These are phyloP conservation scores for Protomyces pachydermus DNA, from an alignment of 1,139 yeast species.

Conservation along the genomic window DNA sequence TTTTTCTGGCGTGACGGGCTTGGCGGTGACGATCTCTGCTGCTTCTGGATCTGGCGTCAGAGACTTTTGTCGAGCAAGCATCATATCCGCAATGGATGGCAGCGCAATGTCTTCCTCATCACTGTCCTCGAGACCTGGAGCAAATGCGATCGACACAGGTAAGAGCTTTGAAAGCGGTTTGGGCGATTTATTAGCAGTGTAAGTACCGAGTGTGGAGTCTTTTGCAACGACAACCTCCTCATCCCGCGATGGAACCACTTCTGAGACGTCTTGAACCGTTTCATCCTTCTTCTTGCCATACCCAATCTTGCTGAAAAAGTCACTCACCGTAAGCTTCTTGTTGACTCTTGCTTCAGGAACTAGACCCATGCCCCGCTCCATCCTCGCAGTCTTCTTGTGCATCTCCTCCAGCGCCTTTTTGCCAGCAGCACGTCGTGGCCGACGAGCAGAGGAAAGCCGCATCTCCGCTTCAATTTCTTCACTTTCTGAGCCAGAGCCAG, in stretches of 20 bases:
- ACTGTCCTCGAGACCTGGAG: slow-evolving; percentile 11
- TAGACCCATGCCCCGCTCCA: slow-evolving; percentile 36
- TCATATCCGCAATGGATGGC: not conserved
- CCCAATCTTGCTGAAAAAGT: slow-evolving; percentile 33
- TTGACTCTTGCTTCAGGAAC: slow-evolving; percentile 36
- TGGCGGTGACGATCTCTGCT: not conserved
- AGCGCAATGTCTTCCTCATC: slow-evolving; percentile 12
- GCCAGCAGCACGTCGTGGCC: slow-evolving; percentile 29
- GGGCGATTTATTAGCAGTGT: not conserved
- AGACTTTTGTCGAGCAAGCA: not conserved
- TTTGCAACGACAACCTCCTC: not conserved
- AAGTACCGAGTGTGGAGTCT: not conserved
- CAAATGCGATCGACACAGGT: slow-evolving; percentile 1
- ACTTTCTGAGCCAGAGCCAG: slow-evolving; percentile 8
- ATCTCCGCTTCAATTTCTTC: slow-evolving; percentile 21
- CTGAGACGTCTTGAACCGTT: too few relatives aligned
- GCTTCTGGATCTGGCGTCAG: not conserved
- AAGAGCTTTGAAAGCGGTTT: not conserved
- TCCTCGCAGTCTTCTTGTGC: slow-evolving; percentile 37
- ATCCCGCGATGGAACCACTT: too few relatives aligned
- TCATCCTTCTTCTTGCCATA: not conserved
- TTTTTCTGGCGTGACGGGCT: not conserved
- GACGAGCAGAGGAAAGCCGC: slow-evolving; percentile 23
- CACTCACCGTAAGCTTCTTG: slow-evolving; percentile 34
- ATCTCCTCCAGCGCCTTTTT: slow-evolving; percentile 39